Percentiles rank a stretch among this genome's conserved stretches.
Evolutionary conservation across 2,329 filamentous ascomycete genomes (phyloP).

Genomic region (Trichoderma pleuroti): DNA sequence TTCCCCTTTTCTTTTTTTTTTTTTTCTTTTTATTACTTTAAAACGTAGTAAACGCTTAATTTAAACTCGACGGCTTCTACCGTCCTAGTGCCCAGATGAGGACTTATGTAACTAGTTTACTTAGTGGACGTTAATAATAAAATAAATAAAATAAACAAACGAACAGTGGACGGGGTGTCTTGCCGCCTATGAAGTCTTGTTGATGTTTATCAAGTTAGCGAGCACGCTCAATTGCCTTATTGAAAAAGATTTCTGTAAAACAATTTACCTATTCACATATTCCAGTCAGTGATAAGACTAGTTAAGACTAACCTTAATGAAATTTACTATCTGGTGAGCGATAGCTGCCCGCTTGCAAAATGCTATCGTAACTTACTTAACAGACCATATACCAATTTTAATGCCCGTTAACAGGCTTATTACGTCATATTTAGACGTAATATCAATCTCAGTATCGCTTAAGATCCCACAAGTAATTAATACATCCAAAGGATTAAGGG

Average conservation of each 20-base stretch:
- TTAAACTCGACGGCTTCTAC: too few relatives aligned
- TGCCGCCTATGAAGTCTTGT: background rate
- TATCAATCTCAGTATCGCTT: constrained; percentile 46
- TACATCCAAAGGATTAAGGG: background rate
- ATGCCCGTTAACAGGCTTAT: constrained; percentile 34
- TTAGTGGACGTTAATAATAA: too few relatives aligned
- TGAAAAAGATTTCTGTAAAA: background rate
- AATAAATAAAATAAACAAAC: too few relatives aligned
- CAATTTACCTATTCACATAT: background rate
- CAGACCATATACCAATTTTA: constrained; percentile 32
- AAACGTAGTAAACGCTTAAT: too few relatives aligned
- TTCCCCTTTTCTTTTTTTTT: too few relatives aligned
- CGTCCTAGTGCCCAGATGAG: too few relatives aligned
- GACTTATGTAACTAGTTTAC: too few relatives aligned
- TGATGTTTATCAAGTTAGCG: background rate
- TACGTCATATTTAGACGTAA: constrained; percentile 50
- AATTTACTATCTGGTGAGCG: background rate
- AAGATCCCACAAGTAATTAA: constrained; percentile 32
- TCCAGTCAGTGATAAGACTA: background rate
- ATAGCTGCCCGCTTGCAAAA: constrained; percentile 7
- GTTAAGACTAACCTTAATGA: background rate
- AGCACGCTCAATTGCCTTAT: background rate
- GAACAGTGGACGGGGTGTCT: background rate
- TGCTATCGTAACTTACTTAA: background rate
- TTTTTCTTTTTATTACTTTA: too few relatives aligned